Evolutionary conservation across 1,284 basidiomycete genomes (phyloP).

Genomic region (Porodaedalea pini): DNA sequence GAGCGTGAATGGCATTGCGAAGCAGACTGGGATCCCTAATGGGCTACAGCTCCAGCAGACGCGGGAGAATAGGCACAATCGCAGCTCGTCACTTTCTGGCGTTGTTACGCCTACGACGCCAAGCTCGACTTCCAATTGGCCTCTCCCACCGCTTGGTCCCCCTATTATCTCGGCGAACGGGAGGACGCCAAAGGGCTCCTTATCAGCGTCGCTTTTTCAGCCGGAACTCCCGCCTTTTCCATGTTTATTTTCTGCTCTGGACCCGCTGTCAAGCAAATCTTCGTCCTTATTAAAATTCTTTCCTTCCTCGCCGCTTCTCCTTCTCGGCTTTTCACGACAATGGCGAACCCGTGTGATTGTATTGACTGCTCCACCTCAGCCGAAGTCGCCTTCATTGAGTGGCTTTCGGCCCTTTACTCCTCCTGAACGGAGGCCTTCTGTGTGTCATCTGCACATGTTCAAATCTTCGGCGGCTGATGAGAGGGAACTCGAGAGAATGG

Average conservation of each 20-base stretch:
- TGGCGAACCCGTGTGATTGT: slow-evolving; percentile 68
- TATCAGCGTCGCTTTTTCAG: slow-evolving; percentile 29
- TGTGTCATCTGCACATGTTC: slow-evolving; percentile 69
- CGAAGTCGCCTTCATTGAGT: slow-evolving; percentile 5
- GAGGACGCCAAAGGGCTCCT: slow-evolving; percentile 32
- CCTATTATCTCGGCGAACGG: slow-evolving; percentile 33
- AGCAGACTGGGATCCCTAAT: background rate
- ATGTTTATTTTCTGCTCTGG: slow-evolving; percentile 45
- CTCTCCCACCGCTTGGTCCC: slow-evolving; percentile 26
- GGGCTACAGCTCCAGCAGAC: slow-evolving; percentile 5
- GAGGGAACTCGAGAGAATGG: slow-evolving; percentile 64
- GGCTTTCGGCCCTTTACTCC: slow-evolving; percentile 23
- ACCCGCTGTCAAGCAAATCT: slow-evolving; percentile 47
- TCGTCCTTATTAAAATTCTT: slow-evolving; percentile 61
- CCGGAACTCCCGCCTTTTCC: slow-evolving; percentile 54
- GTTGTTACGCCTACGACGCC: slow-evolving; percentile 11
- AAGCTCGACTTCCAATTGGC: slow-evolving; percentile 8
- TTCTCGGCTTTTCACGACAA: slow-evolving; percentile 65
- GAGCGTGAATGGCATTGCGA: slow-evolving; percentile 10
- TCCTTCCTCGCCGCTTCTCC: slow-evolving; percentile 60
- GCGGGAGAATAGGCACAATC: slow-evolving; percentile 13
- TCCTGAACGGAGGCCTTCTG: slow-evolving; percentile 29
- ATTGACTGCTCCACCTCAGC: slow-evolving; percentile 47
- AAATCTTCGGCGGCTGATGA: slow-evolving; percentile 55
- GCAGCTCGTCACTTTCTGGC: slow-evolving; percentile 18